phyloP scores from a whole-genome alignment of 495 filamentous ascomycete species.

The Penicillium roqueforti region DNA sequence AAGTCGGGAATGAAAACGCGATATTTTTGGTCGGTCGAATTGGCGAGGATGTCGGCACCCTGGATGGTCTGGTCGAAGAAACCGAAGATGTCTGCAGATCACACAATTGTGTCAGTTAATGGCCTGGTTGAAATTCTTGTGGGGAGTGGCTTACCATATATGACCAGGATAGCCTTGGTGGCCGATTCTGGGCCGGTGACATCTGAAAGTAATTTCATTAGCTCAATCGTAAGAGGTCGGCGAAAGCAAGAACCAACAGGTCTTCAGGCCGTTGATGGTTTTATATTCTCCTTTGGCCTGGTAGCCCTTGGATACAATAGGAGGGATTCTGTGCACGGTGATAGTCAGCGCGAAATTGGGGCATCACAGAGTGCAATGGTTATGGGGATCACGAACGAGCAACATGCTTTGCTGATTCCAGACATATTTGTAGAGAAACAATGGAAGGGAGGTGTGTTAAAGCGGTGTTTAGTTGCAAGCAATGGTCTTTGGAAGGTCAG shows the following conservation, averaged over 20 bases:
- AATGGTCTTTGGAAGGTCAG: slow-evolving; percentile 22
- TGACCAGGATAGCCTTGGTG: slow-evolving; percentile 49
- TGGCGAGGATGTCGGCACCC: slow-evolving; percentile 55
- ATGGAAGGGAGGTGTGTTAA: slow-evolving; percentile 15
- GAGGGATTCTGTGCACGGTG: slow-evolving; percentile 39
- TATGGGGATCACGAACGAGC: slow-evolving; percentile 34
- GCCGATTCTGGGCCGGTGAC: slow-evolving; percentile 50
- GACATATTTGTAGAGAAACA: slow-evolving; percentile 36
- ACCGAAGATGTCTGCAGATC: slow-evolving; percentile 49
- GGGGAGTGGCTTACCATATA: slow-evolving; percentile 40
- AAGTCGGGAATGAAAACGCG: slow-evolving; percentile 57
- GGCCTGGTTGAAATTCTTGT: background rate
- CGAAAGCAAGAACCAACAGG: slow-evolving; percentile 41
- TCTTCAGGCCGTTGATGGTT: slow-evolving; percentile 57
- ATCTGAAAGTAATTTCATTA: slow-evolving; percentile 31
- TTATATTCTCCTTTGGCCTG: slow-evolving; percentile 58
- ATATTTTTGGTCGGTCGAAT: slow-evolving; percentile 46
- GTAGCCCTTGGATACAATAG: slow-evolving; percentile 54
- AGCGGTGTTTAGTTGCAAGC: slow-evolving; percentile 12
- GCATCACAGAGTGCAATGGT: background rate
- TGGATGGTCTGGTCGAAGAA: slow-evolving; percentile 53
- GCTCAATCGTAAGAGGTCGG: background rate
- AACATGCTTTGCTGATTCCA: slow-evolving; percentile 47
- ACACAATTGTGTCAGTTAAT: background rate
- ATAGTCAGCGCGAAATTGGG: background rate